phyloP scores from a whole-genome alignment of 148 eudicot species.

The Vaccinium macrocarpon region DNA sequence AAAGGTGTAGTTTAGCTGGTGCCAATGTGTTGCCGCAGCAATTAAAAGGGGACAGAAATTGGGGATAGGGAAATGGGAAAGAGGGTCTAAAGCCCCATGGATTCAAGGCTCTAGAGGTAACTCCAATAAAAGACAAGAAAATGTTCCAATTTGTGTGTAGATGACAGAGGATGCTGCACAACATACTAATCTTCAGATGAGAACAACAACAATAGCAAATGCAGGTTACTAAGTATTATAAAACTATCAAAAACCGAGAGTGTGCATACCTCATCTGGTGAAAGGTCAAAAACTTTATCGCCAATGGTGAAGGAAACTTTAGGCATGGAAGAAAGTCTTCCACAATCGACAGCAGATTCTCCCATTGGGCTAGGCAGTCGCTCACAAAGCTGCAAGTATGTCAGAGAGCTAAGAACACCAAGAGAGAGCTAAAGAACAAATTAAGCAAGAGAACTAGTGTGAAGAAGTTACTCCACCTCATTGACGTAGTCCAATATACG shows the following conservation, averaged over 20 bases:
- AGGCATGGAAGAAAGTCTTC: slow-evolving; percentile 64
- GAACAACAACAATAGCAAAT: neutral
- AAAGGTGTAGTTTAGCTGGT: too few relatives aligned
- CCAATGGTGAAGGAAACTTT: slow-evolving; percentile 77
- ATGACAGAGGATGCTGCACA: neutral
- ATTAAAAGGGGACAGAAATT: too few relatives aligned
- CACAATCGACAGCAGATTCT: slow-evolving; percentile 70
- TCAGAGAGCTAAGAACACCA: slow-evolving; percentile 6
- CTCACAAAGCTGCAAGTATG: slow-evolving; percentile 64
- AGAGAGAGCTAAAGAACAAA: neutral
- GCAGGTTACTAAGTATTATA: neutral
- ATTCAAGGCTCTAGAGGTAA: neutral
- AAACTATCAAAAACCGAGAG: neutral
- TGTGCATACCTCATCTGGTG: slow-evolving; percentile 63
- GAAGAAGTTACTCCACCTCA: slow-evolving; percentile 35
- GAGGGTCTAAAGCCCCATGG: neutral
- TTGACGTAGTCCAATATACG: slow-evolving; percentile 55
- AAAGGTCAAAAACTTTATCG: slow-evolving; percentile 59
- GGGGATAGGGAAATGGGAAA: too few relatives aligned
- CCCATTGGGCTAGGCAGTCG: slow-evolving; percentile 75
- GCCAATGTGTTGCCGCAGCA: too few relatives aligned
- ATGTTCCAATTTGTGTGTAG: neutral
- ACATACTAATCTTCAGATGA: neutral
- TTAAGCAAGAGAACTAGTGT: neutral
- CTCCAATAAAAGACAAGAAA: neutral